These are phyloP conservation scores for Podila clonocystis DNA, from an alignment of 192 early-diverging fungal species.

Conservation along the genomic window DNA sequence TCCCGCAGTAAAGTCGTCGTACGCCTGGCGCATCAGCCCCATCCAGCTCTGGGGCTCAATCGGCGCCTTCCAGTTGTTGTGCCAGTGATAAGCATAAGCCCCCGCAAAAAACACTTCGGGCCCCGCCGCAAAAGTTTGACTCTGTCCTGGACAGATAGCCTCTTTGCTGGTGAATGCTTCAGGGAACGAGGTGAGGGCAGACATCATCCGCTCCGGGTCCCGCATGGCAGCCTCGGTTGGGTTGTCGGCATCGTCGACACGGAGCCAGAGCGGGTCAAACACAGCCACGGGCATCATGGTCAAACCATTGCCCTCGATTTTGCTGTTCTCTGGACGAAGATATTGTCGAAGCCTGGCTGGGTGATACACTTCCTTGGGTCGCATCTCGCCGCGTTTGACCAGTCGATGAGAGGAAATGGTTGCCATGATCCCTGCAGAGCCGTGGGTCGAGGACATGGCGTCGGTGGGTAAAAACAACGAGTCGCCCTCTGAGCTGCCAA, in stretches of 20 bases:
- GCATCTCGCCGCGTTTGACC: constrained; percentile 28
- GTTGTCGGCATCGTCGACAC: constrained; percentile 14
- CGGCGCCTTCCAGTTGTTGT: constrained; percentile 39
- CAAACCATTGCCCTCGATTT: constrained; percentile 28
- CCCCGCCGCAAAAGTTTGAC: constrained; percentile 19
- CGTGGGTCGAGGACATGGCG: not conserved
- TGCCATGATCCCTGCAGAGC: constrained; percentile 1
- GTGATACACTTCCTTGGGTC: constrained; percentile 48
- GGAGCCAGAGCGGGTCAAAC: constrained; percentile 54
- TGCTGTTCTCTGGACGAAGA: constrained; percentile 18
- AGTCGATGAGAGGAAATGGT: not conserved
- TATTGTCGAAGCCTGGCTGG: constrained; percentile 40
- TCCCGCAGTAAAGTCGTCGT: constrained; percentile 35
- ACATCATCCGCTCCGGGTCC: constrained; percentile 22
- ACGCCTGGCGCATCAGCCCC: constrained; percentile 37
- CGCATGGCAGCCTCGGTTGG: not conserved
- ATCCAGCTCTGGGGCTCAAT: constrained; percentile 43
- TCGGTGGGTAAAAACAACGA: not conserved
- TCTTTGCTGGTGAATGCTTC: constrained; percentile 17
- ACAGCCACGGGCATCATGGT: constrained; percentile 38
- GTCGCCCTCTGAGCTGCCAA: not conserved
- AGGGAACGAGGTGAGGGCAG: constrained; percentile 18
- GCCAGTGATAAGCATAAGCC: constrained; percentile 52
- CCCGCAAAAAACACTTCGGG: constrained; percentile 43
- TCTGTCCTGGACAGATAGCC: constrained; percentile 27